Conservation (phyloP, 1,284 basidiomycete species). For the Pseudozyma sp. region DNA sequence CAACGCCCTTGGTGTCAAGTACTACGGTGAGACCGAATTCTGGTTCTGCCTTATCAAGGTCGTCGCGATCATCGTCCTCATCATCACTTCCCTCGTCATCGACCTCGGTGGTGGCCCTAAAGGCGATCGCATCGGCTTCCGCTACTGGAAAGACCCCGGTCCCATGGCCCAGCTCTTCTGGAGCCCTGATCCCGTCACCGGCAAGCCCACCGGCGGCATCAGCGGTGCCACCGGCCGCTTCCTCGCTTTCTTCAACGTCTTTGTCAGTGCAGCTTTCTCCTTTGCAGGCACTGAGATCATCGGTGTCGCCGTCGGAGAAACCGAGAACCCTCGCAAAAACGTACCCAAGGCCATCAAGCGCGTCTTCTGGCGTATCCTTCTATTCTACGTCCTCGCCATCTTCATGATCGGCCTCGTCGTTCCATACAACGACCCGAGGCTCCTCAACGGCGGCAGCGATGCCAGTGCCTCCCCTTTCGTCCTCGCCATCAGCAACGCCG, state of each 20-base stretch:
- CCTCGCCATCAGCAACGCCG: conserved; percentile 69
- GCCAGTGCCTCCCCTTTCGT: conserved; percentile 65
- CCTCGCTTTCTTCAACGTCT: conserved; percentile 65
- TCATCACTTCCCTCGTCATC: conserved; percentile 58
- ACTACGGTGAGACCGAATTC: conserved; percentile 75
- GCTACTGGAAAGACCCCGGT: conserved; percentile 70
- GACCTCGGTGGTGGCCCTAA: conserved; percentile 56
- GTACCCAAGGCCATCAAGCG: conserved; percentile 56
- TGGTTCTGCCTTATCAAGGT: conserved; percentile 56
- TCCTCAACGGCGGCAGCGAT: conserved; percentile 43
- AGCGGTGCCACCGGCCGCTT: conserved; percentile 74
- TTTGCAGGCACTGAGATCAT: conserved; percentile 86
- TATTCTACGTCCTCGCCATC: conserved; percentile 71
- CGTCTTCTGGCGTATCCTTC: conserved; percentile 69
- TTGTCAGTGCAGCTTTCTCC: conserved; percentile 79
- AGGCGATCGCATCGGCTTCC: conserved; percentile 57
- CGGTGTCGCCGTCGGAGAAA: conserved; percentile 81
- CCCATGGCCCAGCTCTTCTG: conserved; percentile 65
- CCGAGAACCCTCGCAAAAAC: conserved; percentile 69
- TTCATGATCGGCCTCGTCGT: conserved; percentile 60
- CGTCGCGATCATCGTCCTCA: conserved; percentile 50
- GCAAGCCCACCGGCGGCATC: conserved; percentile 65
- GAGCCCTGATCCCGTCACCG: conserved; percentile 42
- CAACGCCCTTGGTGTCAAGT: conserved; percentile 73
- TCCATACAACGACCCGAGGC: conserved; percentile 48